phyloP scores from a whole-genome alignment of 169 alveolate genomes.

The Cryptosporidium ryanae region DNA sequence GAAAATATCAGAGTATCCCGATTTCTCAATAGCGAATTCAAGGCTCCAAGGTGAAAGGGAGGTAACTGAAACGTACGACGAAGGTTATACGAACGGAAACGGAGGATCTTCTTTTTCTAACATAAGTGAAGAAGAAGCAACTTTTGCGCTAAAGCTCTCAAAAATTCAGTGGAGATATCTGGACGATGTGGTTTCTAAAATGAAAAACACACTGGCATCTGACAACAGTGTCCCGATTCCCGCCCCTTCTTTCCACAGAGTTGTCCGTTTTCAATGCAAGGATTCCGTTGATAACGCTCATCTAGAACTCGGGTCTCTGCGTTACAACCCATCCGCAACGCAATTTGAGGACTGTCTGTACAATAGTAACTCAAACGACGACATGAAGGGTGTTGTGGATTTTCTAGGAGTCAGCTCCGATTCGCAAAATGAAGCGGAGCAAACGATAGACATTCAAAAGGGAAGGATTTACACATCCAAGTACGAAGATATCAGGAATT shows the following conservation, averaged over 20 bases:
- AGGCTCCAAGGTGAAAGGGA: background rate
- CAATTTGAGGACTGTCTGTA: conserved; percentile 12
- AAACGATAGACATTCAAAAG: conserved; percentile 23
- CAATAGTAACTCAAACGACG: background rate
- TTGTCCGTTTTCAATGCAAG: conserved; percentile 34
- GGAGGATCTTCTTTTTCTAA: background rate
- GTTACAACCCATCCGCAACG: background rate
- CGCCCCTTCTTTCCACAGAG: conserved; percentile 39
- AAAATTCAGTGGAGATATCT: conserved; percentile 56
- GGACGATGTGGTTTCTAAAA: conserved; percentile 33
- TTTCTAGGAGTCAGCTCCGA: no score
- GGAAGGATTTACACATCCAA: conserved; percentile 49
- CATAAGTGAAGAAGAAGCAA: conserved; percentile 49
- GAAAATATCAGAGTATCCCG: conserved; percentile 68
- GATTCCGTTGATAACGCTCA: conserved; percentile 25
- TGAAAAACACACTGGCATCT: conserved; percentile 55
- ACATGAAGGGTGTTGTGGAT: background rate
- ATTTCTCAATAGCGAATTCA: conserved; percentile 57
- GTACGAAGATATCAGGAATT: conserved; percentile 35
- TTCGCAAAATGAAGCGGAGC: conserved; percentile 7
- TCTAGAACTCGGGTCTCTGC: background rate
- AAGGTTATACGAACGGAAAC: no score
- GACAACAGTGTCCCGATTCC: conserved; percentile 57
- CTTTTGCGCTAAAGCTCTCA: conserved; percentile 48
- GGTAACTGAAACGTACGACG: background rate